Conservation (phyloP, 495 filamentous ascomycete species). For the Hyaloscypha hepaticicola region DNA sequence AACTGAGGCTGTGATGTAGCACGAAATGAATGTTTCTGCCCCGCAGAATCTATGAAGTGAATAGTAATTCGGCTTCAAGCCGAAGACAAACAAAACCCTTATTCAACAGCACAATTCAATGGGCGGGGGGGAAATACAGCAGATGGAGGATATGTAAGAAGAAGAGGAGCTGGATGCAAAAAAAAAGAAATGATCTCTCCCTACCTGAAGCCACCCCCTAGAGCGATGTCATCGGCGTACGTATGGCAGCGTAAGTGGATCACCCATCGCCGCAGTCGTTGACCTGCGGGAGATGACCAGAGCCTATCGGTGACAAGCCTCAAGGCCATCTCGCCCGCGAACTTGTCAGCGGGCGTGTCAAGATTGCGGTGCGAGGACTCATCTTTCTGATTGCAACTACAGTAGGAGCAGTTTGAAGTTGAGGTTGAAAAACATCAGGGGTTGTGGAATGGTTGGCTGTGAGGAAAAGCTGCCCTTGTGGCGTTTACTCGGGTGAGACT, state of each 20-base stretch:
- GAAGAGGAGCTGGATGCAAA: slow-evolving; percentile 1
- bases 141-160: neutral
- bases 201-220: slow-evolving; percentile 2
- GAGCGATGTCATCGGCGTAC: neutral
- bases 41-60: slow-evolving; percentile 13
- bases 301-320: slow-evolving; percentile 6
- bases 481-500: slow-evolving; percentile 15
- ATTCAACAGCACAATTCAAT: neutral
- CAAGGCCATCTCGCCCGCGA: neutral
- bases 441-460: slow-evolving; percentile 9
- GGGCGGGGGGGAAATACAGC: neutral
- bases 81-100: slow-evolving; percentile 13
- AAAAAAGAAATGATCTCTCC: neutral
- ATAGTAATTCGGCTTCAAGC: slow-evolving; percentile 11
- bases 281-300: neutral
- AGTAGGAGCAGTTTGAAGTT: neutral
- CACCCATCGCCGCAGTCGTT: neutral
- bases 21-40: slow-evolving; percentile 8
- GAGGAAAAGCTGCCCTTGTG: neutral
- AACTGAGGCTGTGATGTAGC: neutral
- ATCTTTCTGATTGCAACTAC: neutral
- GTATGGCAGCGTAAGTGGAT: slow-evolving; percentile 1
- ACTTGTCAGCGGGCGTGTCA: neutral
- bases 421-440: slow-evolving; percentile 8
- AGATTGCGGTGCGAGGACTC: neutral